Evolutionary conservation across 805 yeast genomes (phyloP).

Genomic region (Wickerhamiella azymoides): DNA sequence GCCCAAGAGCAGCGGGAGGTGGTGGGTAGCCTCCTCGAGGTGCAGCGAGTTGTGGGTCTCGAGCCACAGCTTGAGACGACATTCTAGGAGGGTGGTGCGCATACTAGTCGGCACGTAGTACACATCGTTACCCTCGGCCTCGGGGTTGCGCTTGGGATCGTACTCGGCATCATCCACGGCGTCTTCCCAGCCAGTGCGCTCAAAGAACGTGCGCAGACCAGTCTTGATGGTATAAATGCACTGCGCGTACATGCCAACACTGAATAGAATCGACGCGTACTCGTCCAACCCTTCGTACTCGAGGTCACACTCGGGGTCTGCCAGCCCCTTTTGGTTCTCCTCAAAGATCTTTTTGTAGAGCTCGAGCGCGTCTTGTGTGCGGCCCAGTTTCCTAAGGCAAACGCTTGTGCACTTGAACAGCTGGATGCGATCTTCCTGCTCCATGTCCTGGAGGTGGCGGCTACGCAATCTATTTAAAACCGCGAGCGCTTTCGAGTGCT

Average conservation of each 20-base stretch:
- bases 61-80: slow-evolving; percentile 42
- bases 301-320: neutral
- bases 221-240: slow-evolving; percentile 55
- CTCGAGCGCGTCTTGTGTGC: slow-evolving; percentile 11
- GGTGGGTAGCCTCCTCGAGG: slow-evolving; percentile 56
- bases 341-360: slow-evolving; percentile 4
- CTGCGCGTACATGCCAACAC: neutral
- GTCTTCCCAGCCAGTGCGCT: slow-evolving; percentile 57
- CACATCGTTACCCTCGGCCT: neutral
- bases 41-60: slow-evolving; percentile 28
- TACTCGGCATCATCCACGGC: slow-evolving; percentile 62
- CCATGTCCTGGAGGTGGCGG: slow-evolving; percentile 20
- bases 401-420: slow-evolving; percentile 19
- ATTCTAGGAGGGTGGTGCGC: slow-evolving; percentile 61
- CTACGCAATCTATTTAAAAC: slow-evolving; percentile 17
- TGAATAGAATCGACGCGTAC: neutral
- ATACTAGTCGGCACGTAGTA: slow-evolving; percentile 72
- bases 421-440: slow-evolving; percentile 33
- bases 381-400: slow-evolving; percentile 14
- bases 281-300: slow-evolving; percentile 1
- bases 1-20: slow-evolving; percentile 43
- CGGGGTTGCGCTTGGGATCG: slow-evolving; percentile 46
- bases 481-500: slow-evolving; percentile 19
- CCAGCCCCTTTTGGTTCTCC: neutral
- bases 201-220: slow-evolving; percentile 73